Percentiles rank a stretch among this genome's conserved stretches.
phyloP scores from a whole-genome alignment of 805 yeast species.

The Kregervanrija fluxuum region DNA sequence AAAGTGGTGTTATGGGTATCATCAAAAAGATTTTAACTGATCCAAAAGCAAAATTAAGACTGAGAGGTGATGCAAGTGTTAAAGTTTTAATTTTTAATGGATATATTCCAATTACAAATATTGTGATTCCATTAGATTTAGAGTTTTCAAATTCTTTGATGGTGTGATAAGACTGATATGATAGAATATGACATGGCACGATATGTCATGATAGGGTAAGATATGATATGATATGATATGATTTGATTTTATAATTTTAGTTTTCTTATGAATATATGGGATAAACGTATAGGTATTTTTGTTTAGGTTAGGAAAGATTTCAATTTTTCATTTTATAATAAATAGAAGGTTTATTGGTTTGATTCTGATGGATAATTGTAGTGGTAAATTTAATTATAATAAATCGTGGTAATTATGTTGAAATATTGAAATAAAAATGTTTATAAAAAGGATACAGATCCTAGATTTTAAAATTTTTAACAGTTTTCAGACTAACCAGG shows the following conservation, averaged over 20 bases:
- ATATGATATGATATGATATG: too few relatives aligned
- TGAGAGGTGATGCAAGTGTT: slow-evolving; percentile 30
- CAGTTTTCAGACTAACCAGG: slow-evolving; percentile 59
- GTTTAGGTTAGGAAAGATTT: background rate
- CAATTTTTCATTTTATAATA: background rate
- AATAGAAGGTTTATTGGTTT: too few relatives aligned
- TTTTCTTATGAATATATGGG: background rate
- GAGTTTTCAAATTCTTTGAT: slow-evolving; percentile 20
- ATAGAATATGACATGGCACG: too few relatives aligned
- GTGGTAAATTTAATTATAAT: too few relatives aligned
- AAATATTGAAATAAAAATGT: too few relatives aligned
- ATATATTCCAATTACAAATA: slow-evolving; percentile 25
- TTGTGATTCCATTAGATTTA: slow-evolving; percentile 26
- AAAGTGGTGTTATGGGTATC: slow-evolving; percentile 26
- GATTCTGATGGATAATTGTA: too few relatives aligned
- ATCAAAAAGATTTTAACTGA: slow-evolving; percentile 25
- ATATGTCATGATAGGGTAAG: too few relatives aligned
- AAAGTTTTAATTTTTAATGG: slow-evolving; percentile 28
- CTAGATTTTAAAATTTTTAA: background rate
- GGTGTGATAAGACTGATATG: background rate
- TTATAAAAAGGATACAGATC: background rate
- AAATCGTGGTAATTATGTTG: too few relatives aligned
- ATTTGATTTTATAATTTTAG: background rate
- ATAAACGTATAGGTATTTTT: background rate
- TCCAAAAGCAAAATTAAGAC: slow-evolving; percentile 25